Evolutionary conservation across 1,139 yeast genomes (phyloP).

Genomic region (Meyerozyma athensensis): DNA sequence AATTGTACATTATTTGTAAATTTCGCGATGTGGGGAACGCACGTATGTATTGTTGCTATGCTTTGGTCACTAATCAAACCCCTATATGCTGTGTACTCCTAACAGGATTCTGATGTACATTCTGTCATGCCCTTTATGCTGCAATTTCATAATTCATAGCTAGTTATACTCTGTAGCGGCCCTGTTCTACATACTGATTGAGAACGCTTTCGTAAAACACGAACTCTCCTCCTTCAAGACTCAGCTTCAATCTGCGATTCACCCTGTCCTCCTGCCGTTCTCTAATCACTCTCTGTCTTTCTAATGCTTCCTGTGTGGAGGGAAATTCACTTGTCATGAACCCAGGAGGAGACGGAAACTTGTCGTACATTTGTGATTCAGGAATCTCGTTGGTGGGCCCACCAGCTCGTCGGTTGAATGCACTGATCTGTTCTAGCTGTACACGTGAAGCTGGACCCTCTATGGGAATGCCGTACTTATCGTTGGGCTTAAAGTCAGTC

Average conservation of each 20-base stretch:
- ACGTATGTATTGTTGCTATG: no score
- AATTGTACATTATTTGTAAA: no score
- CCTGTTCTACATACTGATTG: constrained; percentile 9
- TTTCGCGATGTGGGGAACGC: no score
- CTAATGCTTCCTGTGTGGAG: constrained; percentile 45
- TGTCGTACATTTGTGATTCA: constrained; percentile 29
- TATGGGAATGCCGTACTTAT: constrained; percentile 20
- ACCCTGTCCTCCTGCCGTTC: constrained; percentile 1
- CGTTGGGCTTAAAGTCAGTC: constrained; percentile 44
- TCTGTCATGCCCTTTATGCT: no score
- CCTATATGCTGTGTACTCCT: no score
- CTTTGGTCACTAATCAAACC: no score
- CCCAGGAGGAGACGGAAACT: constrained; percentile 62
- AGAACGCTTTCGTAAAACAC: constrained; percentile 12
- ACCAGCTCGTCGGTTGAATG: constrained; percentile 24
- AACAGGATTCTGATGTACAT: no score
- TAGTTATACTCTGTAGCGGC: constrained; percentile 1
- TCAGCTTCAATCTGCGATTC: not conserved
- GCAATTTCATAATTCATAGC: not conserved
- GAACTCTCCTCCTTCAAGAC: constrained; percentile 9
- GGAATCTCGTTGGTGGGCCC: constrained; percentile 7
- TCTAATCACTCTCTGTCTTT: constrained; percentile 8
- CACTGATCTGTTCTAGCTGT: constrained; percentile 27
- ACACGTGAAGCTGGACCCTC: constrained; percentile 19
- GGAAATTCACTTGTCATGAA: constrained; percentile 62